Evolutionary conservation across 768 basidiomycete genomes (phyloP).

Genomic region (Tylopilus rubrobrunneus): DNA sequence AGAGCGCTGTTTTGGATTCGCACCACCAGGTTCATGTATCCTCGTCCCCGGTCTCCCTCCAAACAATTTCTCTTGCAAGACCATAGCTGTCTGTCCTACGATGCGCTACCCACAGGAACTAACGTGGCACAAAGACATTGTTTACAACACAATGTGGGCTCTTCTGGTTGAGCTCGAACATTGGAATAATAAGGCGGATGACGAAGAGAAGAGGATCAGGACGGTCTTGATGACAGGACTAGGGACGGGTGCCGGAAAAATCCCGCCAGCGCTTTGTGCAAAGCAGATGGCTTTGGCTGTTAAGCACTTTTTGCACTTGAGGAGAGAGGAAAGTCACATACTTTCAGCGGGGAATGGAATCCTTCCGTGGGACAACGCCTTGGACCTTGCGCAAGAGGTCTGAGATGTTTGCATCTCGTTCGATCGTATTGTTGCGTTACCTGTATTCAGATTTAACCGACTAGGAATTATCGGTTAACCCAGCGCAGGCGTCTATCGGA

Average conservation of each 20-base stretch:
- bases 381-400: constrained; percentile 1
- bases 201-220: not conserved
- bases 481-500: no score
- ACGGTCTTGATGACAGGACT: constrained; percentile 1
- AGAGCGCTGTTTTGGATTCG: constrained; percentile 6
- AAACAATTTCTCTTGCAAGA: constrained; percentile 5
- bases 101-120: constrained; percentile 30
- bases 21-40: constrained; percentile 3
- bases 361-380: not conserved
- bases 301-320: constrained; percentile 2
- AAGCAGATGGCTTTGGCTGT: constrained; percentile 8
- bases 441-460: not conserved
- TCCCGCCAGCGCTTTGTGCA: not conserved
- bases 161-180: constrained; percentile 23
- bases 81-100: constrained; percentile 30
- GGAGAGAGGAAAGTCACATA: not conserved
- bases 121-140: constrained; percentile 31
- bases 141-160: constrained; percentile 34
- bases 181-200: constrained; percentile 21
- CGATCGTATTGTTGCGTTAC: not conserved
- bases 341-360: not conserved
- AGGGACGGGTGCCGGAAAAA: not conserved
- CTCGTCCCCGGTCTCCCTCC: constrained; percentile 4
- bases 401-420: not conserved
- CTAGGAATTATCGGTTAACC: no score